Percentiles rank a stretch among this genome's conserved stretches.
These are phyloP conservation scores for Microsporum audouinii DNA, from an alignment of 2,329 filamentous ascomycete genomes.

Conservation along the genomic window DNA sequence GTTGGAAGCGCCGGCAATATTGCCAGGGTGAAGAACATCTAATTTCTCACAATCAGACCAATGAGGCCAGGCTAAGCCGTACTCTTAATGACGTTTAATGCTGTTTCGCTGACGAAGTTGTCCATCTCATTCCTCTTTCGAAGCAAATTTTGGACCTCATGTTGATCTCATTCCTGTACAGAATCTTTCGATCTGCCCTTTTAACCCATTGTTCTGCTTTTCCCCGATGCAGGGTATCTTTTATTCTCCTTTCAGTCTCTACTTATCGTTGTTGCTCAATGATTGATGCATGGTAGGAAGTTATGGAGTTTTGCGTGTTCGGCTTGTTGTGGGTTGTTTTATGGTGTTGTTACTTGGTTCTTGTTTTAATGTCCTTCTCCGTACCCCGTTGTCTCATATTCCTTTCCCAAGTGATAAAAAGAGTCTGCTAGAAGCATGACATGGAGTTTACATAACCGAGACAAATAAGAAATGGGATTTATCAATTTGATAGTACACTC, in stretches of 20 bases:
- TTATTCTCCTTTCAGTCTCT: not conserved
- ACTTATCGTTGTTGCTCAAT: not conserved
- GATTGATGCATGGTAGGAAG: conserved; percentile 4
- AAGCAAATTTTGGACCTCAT: conserved; percentile 1
- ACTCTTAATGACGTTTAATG: not conserved
- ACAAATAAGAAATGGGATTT: conserved; percentile 2
- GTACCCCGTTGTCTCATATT: not conserved
- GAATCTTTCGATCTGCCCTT: not conserved
- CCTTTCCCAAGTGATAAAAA: not conserved
- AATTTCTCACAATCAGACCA: not conserved
- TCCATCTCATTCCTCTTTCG: not conserved
- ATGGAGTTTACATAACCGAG: conserved; percentile 2
- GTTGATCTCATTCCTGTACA: not conserved
- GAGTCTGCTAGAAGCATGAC: conserved; percentile 1
- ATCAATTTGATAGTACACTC: not conserved
- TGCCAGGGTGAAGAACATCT: conserved; percentile 7
- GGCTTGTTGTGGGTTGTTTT: not conserved
- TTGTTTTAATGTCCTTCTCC: not conserved
- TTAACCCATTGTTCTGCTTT: not conserved
- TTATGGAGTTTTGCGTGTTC: not conserved
- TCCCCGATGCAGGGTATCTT: not conserved
- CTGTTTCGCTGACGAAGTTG: not conserved
- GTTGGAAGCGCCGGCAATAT: conserved; percentile 34
- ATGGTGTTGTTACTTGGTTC: conserved; percentile 1
- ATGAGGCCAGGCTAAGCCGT: not conserved